phyloP scores from a whole-genome alignment of 2,329 filamentous ascomycete genomes.

The Xylaria arbuscula region DNA sequence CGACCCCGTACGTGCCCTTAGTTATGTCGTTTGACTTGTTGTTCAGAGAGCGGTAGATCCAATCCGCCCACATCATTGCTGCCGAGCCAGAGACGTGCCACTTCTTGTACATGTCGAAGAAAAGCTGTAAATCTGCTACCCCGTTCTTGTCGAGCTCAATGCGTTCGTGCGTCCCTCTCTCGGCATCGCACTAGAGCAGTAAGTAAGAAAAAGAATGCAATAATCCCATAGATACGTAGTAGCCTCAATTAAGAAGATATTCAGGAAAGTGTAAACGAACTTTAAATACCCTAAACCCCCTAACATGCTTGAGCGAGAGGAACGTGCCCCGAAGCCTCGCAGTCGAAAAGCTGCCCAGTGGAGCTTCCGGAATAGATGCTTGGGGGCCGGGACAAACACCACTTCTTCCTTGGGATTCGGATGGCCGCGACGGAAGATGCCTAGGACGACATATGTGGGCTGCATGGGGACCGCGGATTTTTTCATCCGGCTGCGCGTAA shows the following conservation, averaged over 20 bases:
- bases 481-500: background rate
- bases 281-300: slow-evolving; percentile 6
- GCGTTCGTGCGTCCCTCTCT: slow-evolving; percentile 6
- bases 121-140: background rate
- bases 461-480: background rate
- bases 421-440: slow-evolving; percentile 3
- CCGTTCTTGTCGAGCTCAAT: background rate
- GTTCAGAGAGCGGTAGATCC: slow-evolving; percentile 1
- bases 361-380: slow-evolving; percentile 2
- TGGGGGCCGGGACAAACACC: background rate
- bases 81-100: background rate
- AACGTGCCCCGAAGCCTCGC: background rate
- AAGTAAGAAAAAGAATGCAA: too few relatives aligned
- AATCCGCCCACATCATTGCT: background rate
- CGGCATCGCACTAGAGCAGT: slow-evolving; percentile 8
- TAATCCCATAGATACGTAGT: too few relatives aligned
- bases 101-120: slow-evolving; percentile 4
- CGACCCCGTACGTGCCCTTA: too few relatives aligned
- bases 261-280: background rate
- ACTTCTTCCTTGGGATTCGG: background rate
- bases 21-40: too few relatives aligned
- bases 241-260: too few relatives aligned
- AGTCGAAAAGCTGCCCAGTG: background rate
- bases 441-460: slow-evolving; percentile 2
- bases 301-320: slow-evolving; percentile 13